Base-by-base conservation (phyloP, 2,329 filamentous ascomycete species). In the Stemphylium lycopersici region DNA sequence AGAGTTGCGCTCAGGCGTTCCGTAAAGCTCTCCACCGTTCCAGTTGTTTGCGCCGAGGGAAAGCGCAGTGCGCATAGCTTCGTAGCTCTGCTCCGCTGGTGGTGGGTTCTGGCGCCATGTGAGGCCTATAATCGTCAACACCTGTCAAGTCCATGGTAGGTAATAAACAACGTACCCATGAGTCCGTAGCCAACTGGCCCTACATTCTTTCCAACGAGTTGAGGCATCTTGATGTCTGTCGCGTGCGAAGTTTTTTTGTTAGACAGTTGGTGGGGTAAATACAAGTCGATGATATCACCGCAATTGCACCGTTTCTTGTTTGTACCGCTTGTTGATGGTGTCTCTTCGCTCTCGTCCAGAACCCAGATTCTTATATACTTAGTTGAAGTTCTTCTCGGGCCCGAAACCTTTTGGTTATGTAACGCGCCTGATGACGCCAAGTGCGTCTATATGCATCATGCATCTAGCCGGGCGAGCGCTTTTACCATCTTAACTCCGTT, bases 21-120 rank as follows among this genome's bases (percentile, higher is more conserved):
- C 80, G 63, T 82, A 82, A 49, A 82, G 54, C 57, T 80, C 78
- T 52, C 80, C 80, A 36, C 77, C 80, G 57, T 82, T 82, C 79
- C 79, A 82, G 58, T 77, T 76, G 61, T 78, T 79, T n/a, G 78
- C 71, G 26, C 79, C 79, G 12, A 62, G 52, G 2, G 70, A 61
- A 13, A 80, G 62, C 24, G 79, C 77, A 1, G 74, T 69, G 45
- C 74, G 76, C 79, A 82, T 80, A 2, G 78, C 76, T 48, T 72
- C 68, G 62, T 81, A 77, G 59, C 76, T 62, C 49, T 80, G 65
- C 32, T 67, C 64, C 39, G 68, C 56, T 2, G 69, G 52, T 5
- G 67, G 74, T 4, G 78, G 77, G 32, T 69, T 71, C 8, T 60
- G 45, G 44, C 78, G 72, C 79, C 78, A 81, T 51, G 80, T 82